phyloP scores from a whole-genome alignment of 441 rosid species.

The Geranium incanum region DNA sequence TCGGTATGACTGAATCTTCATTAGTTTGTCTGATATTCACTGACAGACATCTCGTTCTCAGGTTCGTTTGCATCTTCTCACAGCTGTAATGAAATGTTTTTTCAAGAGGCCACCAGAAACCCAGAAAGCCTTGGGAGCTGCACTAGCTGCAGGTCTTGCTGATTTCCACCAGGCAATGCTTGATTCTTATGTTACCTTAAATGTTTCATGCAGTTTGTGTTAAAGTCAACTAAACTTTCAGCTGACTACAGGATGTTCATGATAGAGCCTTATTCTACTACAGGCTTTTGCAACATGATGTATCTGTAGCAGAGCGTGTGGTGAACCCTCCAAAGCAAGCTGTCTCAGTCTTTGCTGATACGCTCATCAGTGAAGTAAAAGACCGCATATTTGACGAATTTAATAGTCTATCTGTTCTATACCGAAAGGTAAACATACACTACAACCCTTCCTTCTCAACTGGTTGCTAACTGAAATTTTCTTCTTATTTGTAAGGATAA shows the following conservation, averaged over 20 bases:
- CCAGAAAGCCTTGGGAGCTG: constrained; percentile 80
- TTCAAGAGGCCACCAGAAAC: constrained; percentile 95
- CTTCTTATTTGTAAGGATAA: background rate
- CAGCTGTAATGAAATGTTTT: constrained; percentile 91
- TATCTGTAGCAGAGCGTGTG: constrained; percentile 66
- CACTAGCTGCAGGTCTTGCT: constrained; percentile 80
- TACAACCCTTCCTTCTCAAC: constrained; percentile 11
- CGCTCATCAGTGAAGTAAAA: constrained; percentile 92
- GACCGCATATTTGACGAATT: constrained; percentile 97
- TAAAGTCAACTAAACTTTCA: constrained; percentile 18
- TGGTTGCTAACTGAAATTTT: background rate
- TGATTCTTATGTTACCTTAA: constrained; percentile 1
- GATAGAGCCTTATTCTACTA: constrained; percentile 96
- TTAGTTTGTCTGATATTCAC: background rate
- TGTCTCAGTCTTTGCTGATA: constrained; percentile 94
- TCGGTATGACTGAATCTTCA: no score
- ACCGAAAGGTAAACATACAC: constrained; percentile 77
- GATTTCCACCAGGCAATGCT: constrained; percentile 79
- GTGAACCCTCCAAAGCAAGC: constrained; percentile 98
- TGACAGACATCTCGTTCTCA: constrained; percentile 31
- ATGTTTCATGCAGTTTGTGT: constrained; percentile 6
- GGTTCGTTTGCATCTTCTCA: constrained; percentile 93
- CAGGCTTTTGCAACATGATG: constrained; percentile 70
- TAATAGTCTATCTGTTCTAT: constrained; percentile 85
- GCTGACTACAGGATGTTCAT: constrained; percentile 81